Evolutionary conservation across 2,329 filamentous ascomycete species (phyloP), one percentile per base, ranked within the genome.

Genomic region (Colletotrichum echinochloae): DNA sequence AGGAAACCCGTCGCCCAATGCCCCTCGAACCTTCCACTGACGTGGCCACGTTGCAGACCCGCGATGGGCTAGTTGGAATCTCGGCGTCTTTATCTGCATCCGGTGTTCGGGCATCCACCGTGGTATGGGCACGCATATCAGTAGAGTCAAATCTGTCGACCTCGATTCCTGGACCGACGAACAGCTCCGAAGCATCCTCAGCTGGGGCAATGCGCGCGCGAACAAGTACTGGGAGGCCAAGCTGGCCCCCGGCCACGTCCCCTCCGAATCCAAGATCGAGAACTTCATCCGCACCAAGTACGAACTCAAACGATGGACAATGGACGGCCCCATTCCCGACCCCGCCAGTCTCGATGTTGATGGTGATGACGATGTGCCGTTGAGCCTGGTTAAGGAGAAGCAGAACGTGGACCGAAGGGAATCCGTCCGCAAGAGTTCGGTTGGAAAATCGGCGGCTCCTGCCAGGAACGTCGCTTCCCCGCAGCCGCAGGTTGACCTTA

Each of bases 221-320:
- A 99, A 99, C 85, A 98, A 97, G 86, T 97, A 98, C 81, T 99
- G 95, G 95, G 97, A 99, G 83, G 90, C 93, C 73, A 99, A 98
- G 84, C 84, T 99, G 77, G 94, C 95, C 2, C 84, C 92, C 18
- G 95, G 95, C 70, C 96, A 99, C 82, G 90, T 95, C 56, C 96
- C 96, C 1, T 97, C 95, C 28, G 97, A 99, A 84, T 89, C 93
- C 75, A 99, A 99, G 87, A 98, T 99, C 76, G 96, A 99, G 87
- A 99, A 98, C 86, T 99, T 99, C 79, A 98, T 99, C 77, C 91
- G 96, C 75, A 99, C 97, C 66, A 99, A 99, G 83, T 99, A 99
- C 82, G 96, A 99, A 81, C 92, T 96, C 64, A 98, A 97, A 88
- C 89, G 97, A 83, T 99, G 96, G 96, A 92, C 94, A n/a, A 98